Evolutionary conservation across 768 basidiomycete species (phyloP), one percentile per base, ranked within the genome.

Genomic region (Royoungia palumana): DNA sequence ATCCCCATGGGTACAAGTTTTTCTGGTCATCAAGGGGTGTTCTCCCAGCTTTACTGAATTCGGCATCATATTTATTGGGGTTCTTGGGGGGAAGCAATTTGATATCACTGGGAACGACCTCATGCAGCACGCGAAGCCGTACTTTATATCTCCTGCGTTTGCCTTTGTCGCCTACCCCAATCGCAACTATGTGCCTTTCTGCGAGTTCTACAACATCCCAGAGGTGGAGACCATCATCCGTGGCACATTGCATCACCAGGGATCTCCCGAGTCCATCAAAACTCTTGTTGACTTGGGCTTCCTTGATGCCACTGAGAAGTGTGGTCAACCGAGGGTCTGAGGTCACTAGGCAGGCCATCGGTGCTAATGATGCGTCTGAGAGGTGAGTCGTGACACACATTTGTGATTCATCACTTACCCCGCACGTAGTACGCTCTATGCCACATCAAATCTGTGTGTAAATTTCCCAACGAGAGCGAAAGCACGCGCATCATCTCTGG

Each of bases 1-100:
- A 98, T 74, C 94, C 96, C 3, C 85, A 98, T 48, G 95, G 95
- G 11, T 99, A 97, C 83, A 97, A 97, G 69, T 97, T 99, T 75
- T 96, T 93, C 34, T 98, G 96, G 96, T 95, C 93, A 7, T 89
- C 94, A 8, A 87, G 93, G 19, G 95, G 94, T 44, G 94, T 94
- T 37, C 85, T 99, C 47, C 87, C 97, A 57, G 95, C 96, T 2
- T 81, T 97, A 44, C 81, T 94, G 60, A 98, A 98, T 75, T 75
- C 80, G 32, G 96, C 92, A 17, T 84, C 88, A 4, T 94, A 86
- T 72, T 75, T 87, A 62, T 75, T 81, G 34, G 72, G n/a, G n/a
- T n/a, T n/a, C n/a, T n/a, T n/a, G n/a, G 78, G 46, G 81, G 84
- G 27, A 71, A 89, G 69, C 72, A 79, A 39, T 74, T 84, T 43